phyloP scores from a whole-genome alignment of 305 asterid genomes.

The Fraxinus sp. region DNA sequence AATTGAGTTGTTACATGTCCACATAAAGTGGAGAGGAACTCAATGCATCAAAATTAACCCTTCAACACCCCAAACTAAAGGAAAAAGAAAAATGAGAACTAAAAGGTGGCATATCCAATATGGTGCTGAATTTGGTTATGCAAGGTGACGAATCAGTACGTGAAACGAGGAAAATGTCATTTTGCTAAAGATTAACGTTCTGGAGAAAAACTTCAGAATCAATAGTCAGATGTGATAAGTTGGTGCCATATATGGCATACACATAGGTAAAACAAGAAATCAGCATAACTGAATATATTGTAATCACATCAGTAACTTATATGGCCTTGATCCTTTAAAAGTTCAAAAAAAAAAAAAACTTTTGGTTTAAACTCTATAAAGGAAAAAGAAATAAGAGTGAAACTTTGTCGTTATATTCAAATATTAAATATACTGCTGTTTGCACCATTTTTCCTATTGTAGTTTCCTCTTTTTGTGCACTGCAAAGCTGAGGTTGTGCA shows the following conservation, averaged over 20 bases:
- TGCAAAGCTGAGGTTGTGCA: neutral
- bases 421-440: neutral
- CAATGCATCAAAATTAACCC: neutral
- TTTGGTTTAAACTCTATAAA: neutral
- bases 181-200: neutral
- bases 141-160: neutral
- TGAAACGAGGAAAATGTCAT: neutral
- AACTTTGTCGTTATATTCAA: neutral
- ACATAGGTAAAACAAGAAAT: neutral
- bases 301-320: neutral
- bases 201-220: neutral
- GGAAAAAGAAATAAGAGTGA: neutral
- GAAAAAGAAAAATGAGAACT: neutral
- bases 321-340: neutral
- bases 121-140: neutral
- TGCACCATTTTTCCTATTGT: neutral
- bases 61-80: neutral
- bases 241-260: neutral
- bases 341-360: neutral
- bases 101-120: neutral
- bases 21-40: constrained; percentile 2
- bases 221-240: neutral
- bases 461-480: neutral
- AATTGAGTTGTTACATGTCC: neutral
- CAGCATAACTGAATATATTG: neutral